phyloP scores from a whole-genome alignment of 306 rosid species.

The Lotus japonicus region DNA sequence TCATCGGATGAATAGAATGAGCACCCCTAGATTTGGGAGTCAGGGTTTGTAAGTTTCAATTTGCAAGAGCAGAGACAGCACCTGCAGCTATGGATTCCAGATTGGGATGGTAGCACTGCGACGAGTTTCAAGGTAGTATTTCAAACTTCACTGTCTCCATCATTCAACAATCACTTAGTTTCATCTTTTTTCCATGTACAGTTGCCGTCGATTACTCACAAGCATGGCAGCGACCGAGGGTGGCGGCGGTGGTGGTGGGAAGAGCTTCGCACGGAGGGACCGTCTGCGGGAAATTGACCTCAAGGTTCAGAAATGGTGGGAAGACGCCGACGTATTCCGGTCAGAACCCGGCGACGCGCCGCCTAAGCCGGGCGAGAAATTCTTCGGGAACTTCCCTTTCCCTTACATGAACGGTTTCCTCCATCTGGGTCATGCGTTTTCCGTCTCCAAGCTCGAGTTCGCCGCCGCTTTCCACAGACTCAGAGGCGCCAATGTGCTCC shows the following conservation, averaged over 20 bases:
- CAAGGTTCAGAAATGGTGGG: slow-evolving; percentile 74
- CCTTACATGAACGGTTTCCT: slow-evolving; percentile 91
- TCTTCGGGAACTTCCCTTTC: slow-evolving; percentile 87
- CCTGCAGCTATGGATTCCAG: too few relatives aligned
- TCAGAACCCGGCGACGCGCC: slow-evolving; percentile 59
- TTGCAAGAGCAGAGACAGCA: too few relatives aligned
- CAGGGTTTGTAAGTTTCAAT: too few relatives aligned
- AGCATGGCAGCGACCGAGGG: slow-evolving; percentile 51
- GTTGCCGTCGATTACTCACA: slow-evolving; percentile 28
- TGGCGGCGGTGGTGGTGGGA: slow-evolving; percentile 31
- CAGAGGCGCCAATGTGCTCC: slow-evolving; percentile 78
- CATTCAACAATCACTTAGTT: too few relatives aligned
- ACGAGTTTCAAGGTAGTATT: too few relatives aligned
- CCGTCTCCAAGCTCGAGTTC: slow-evolving; percentile 73
- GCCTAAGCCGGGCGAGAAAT: slow-evolving; percentile 64
- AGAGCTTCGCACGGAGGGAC: slow-evolving; percentile 76
- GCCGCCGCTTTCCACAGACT: slow-evolving; percentile 81
- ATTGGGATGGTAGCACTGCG: too few relatives aligned
- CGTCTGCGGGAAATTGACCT: slow-evolving; percentile 65
- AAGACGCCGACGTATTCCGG: slow-evolving; percentile 59
- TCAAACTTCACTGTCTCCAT: too few relatives aligned
- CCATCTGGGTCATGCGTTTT: slow-evolving; percentile 84
- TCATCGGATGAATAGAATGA: too few relatives aligned
- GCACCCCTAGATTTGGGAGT: too few relatives aligned
- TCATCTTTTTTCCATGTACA: too few relatives aligned